Base-by-base conservation (phyloP, 306 rosid species). In the Quercus agrifolia region DNA sequence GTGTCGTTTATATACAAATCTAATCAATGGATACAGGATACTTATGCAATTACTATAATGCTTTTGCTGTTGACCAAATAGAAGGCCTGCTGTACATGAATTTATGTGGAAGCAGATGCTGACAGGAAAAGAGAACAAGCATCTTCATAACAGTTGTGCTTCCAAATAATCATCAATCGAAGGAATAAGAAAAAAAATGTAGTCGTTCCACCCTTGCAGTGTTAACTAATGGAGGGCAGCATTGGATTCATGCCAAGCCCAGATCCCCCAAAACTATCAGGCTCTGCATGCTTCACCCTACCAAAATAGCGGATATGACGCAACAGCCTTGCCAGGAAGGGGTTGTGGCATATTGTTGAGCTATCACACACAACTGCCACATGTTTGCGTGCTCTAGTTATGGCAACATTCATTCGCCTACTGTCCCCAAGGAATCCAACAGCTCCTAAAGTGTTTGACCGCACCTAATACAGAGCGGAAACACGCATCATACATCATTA, bases 391-490 rank as follows among this genome's bases (percentile, higher is more conserved):
- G 97, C 93, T 85, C 97, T 89, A 30, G 97, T 92, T 74, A 92
- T 83, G 80, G 97, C 97, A 52, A 92, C 97, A 30, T 92, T 92
- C 88, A 92, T 92, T 68, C 97, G 86, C 83, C 97, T 80, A 78
- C 95, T 92, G 74, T 92, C 97, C 17, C 97, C 97, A 0, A 92
- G 90, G 82, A 92, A 92, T 77, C 97, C 97, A 74, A 92, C 97
- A 20, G 97, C 97, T 73, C 97, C 97, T 74, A 92, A 74, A 56
- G 88, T 89, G 88, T 90, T 92, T 7, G 97, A 92, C 28, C 95
- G 90, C 61, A 92, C 97, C 97, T 90, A 58, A 54, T 78, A 44
- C 15, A 61, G 10, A 31, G 74, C n/a, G 3, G 44, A 61, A 31
- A 75, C 41, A 74, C 5, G 75, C 7, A 64, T 13, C 15, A 7